These are phyloP conservation scores for Aspergillus sp. DNA, from an alignment of 2,329 filamentous ascomycete genomes.

Conservation along the genomic window DNA sequence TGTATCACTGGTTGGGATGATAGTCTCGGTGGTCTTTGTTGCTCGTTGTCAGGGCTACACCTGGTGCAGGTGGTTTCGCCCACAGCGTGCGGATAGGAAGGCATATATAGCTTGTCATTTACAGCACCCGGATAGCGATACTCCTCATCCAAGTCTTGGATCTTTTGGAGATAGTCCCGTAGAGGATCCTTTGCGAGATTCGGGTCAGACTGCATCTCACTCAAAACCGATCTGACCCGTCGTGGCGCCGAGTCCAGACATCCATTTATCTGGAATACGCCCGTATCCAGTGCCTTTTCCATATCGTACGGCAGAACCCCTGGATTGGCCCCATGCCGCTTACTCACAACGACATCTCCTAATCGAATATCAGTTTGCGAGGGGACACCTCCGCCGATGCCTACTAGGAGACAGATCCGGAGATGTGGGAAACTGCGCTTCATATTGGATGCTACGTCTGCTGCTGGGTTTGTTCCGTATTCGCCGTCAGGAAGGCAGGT, in stretches of 20 bases:
- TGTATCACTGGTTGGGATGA: not conserved
- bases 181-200: not conserved
- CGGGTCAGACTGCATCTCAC: constrained; percentile 1
- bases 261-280: not conserved
- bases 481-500: constrained; percentile 23
- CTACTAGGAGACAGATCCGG: constrained; percentile 26
- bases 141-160: not conserved
- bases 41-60: no score
- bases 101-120: not conserved
- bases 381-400: constrained; percentile 28
- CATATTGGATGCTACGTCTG: constrained; percentile 21
- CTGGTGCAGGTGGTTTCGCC: no score
- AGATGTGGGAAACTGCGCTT: constrained; percentile 21
- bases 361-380: constrained; percentile 24
- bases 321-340: not conserved
- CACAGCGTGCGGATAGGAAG: not conserved
- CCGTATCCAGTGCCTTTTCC: not conserved
- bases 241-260: not conserved
- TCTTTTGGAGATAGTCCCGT: not conserved
- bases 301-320: constrained; percentile 3
- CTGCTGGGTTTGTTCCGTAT: constrained; percentile 24
- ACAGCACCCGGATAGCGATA: not conserved
- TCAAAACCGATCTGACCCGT: not conserved
- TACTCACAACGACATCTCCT: constrained; percentile 29
- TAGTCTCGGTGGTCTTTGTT: not conserved